Conservation (phyloP, 805 yeast species). For the Wickerhamiella lipophila region DNA sequence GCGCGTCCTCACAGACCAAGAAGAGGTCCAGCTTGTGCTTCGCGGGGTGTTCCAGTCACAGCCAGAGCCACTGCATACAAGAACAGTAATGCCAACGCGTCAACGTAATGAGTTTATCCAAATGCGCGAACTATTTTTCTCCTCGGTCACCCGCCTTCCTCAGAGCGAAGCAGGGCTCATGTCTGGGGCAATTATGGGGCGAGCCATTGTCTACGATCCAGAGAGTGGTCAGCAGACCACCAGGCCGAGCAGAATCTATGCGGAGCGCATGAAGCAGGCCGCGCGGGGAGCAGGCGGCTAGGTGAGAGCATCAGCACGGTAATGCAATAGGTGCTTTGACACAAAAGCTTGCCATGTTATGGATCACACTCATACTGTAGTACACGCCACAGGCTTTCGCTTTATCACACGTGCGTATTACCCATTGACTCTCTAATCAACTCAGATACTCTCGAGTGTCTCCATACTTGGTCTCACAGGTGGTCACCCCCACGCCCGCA, state of each 20-base stretch:
- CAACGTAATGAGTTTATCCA: slow-evolving; percentile 57
- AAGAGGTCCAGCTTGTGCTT: slow-evolving; percentile 78
- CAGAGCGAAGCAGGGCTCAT: slow-evolving; percentile 12
- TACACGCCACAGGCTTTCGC: too few species aligned
- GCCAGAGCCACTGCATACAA: slow-evolving; percentile 64
- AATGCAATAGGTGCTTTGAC: too few species aligned
- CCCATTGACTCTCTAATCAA: too few species aligned
- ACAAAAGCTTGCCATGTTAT: too few species aligned
- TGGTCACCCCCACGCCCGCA: too few species aligned
- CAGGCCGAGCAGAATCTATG: slow-evolving; percentile 24
- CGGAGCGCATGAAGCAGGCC: slow-evolving; percentile 7
- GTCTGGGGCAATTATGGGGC: slow-evolving; percentile 27
- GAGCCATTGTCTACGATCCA: slow-evolving; percentile 27
- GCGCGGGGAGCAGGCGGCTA: neutral
- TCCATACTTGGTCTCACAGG: too few species aligned
- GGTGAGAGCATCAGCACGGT: too few species aligned
- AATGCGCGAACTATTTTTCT: slow-evolving; percentile 82
- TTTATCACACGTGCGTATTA: too few species aligned
- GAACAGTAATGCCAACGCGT: slow-evolving; percentile 56
- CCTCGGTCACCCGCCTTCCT: slow-evolving; percentile 49
- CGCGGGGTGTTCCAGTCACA: slow-evolving; percentile 69
- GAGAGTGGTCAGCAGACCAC: slow-evolving; percentile 21
- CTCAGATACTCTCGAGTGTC: too few species aligned
- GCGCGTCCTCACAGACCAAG: slow-evolving; percentile 55
- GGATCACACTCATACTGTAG: too few species aligned